Evolutionary conservation across 2,329 filamentous ascomycete species (phyloP), one percentile per base, ranked within the genome.

Genomic region (Zopfia rhizophila): DNA sequence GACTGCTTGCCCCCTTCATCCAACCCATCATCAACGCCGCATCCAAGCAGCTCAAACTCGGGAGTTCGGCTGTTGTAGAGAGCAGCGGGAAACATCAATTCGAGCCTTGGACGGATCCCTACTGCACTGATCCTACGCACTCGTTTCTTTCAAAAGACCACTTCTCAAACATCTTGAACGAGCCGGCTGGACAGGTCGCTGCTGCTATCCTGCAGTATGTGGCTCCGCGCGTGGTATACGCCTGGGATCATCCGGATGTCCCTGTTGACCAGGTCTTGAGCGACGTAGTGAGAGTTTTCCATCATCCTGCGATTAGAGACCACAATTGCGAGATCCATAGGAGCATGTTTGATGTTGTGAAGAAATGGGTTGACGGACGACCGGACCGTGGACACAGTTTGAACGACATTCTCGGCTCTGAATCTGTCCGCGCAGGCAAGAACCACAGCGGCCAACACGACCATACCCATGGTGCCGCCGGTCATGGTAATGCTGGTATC

Each of bases 1-100:
- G 91, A 5, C 82, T 99, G 1, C 81, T 99, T 13, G 90, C 94
- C 1, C 94, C 94, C 0, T 97, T 95, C 70, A 83, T 99, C 51
- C 85, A 91, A 44, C 94, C 94, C 8, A 88, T 99, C 66, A 97
- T 99, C 71, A 88, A 87, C 39, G 84, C 89, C 40, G 91, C 93
- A 4, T 93, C 91, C 16, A 86, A 92, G 64, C 84, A 85, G 23
- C 79, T 99, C 18, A 96, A 97, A 74, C 82, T 87, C 17, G 93
- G 94, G 3, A 96, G 91, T 7, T 88, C 89, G 1, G 82, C 84
- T 0, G 83, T 88, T 18, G 77, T 88, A 24, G 78, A 78, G 44
- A 71, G 75, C n/a, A 73, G 71, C 10, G 76, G 71, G 4, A 76
- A 77, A 48, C 76, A 79, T 56, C 78, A 80, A 48, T 79, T 76